Conservation (phyloP, 2,329 filamentous ascomycete genomes). For the Aspergillus japonicus region DNA sequence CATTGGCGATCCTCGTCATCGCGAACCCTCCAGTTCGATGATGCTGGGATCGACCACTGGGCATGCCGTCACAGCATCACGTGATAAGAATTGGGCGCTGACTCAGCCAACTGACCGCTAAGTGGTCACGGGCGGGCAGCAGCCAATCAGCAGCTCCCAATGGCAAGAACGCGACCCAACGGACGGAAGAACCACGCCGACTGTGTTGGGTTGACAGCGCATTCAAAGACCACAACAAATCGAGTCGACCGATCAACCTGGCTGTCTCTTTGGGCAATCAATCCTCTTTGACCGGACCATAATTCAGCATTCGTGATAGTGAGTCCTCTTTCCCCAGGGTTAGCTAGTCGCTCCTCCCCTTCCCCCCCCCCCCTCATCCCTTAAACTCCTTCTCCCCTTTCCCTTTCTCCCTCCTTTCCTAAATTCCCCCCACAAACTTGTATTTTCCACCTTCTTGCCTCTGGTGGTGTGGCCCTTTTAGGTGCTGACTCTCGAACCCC, state of each 20-base stretch:
- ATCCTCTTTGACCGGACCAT: slow-evolving; percentile 1
- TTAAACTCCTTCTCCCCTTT: slow-evolving; percentile 19
- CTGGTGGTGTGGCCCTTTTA: slow-evolving; percentile 19
- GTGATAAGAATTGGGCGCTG: slow-evolving; percentile 13
- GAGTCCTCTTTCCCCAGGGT: slow-evolving; percentile 15
- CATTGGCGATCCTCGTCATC: background rate
- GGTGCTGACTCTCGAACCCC: slow-evolving; percentile 23
- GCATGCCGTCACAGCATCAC: slow-evolving; percentile 15
- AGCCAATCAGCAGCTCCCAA: slow-evolving; percentile 28
- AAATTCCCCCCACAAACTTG: slow-evolving; percentile 16
- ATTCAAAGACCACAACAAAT: slow-evolving; percentile 51
- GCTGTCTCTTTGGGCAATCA: slow-evolving; percentile 6
- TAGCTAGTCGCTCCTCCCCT: slow-evolving; percentile 3
- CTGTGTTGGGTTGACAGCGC: slow-evolving; percentile 28
- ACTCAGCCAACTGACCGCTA: slow-evolving; percentile 25
- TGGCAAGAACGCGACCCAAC: slow-evolving; percentile 37
- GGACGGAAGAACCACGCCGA: slow-evolving; percentile 32
- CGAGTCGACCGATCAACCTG: slow-evolving; percentile 32
- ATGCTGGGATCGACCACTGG: slow-evolving; percentile 1
- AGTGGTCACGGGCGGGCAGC: slow-evolving; percentile 13
- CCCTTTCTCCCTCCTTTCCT: slow-evolving; percentile 13
- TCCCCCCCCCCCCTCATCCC: slow-evolving; percentile 8
- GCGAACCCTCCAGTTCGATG: background rate
- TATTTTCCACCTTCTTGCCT: slow-evolving; percentile 18
- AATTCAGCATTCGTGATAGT: slow-evolving; percentile 10